These are phyloP conservation scores for Parastagonospora nodorum DNA, from an alignment of 2,329 filamentous ascomycete genomes.

Conservation along the genomic window DNA sequence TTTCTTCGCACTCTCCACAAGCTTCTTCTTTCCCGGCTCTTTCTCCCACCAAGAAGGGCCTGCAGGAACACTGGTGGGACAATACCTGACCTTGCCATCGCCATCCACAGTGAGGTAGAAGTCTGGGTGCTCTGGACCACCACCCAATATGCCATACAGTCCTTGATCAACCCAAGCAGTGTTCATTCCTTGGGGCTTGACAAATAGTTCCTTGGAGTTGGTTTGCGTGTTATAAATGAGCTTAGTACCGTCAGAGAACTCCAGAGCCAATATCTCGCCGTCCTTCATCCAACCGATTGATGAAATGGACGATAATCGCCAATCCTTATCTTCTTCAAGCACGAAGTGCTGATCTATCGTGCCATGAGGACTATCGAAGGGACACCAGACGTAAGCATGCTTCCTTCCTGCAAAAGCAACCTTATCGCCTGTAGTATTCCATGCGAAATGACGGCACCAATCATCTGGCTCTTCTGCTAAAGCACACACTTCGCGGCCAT, in stretches of 20 bases:
- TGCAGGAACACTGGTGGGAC: constrained; percentile 12
- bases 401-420: constrained; percentile 26
- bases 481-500: constrained; percentile 17
- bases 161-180: constrained; percentile 7
- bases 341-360: constrained; percentile 24
- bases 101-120: constrained; percentile 31
- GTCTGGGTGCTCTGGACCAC: constrained; percentile 9
- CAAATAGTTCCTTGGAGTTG: constrained; percentile 36
- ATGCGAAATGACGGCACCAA: constrained; percentile 29
- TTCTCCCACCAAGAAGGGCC: constrained; percentile 23
- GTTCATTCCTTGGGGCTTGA: constrained; percentile 15
- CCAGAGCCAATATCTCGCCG: constrained; percentile 20
- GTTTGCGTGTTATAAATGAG: constrained; percentile 28
- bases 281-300: constrained; percentile 23
- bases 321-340: constrained; percentile 8
- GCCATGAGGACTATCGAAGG: constrained; percentile 22
- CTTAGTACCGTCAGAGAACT: constrained; percentile 23
- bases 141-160: constrained; percentile 19
- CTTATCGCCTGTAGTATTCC: constrained; percentile 29
- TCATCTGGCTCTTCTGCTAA: constrained; percentile 13
- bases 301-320: constrained; percentile 10
- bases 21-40: neutral
- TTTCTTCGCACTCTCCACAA: neutral
- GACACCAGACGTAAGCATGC: constrained; percentile 29
- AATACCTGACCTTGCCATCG: constrained; percentile 31